Percentiles rank a stretch among this genome's conserved stretches.
Conservation (phyloP, 352 stramenopile species). For the Globisporangium rhizosaccharum region DNA sequence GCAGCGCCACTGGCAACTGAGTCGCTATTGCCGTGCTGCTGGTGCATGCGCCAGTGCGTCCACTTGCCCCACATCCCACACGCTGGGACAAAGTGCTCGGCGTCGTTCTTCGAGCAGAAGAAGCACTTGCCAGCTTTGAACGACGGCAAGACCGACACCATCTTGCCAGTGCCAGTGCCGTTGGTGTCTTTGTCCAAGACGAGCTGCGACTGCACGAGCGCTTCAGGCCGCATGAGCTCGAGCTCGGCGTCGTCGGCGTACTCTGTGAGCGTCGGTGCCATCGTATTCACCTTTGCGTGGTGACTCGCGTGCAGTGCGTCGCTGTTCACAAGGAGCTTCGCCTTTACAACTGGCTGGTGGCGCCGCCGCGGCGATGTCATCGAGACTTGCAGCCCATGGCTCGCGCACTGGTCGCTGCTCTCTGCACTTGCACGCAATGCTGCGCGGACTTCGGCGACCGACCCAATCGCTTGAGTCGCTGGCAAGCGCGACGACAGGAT, state of each 20-base stretch:
- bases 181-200: not conserved
- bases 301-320: conserved; percentile 1
- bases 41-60: conserved; percentile 82
- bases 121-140: conserved; percentile 82
- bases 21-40: conserved; percentile 35
- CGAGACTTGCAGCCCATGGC: conserved; percentile 11
- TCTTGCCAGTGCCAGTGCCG: conserved; percentile 20
- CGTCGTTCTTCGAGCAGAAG: conserved; percentile 81
- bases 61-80: conserved; percentile 84
- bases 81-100: conserved; percentile 71
- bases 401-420: conserved; percentile 6
- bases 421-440: not conserved
- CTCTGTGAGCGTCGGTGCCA: not conserved
- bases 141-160: conserved; percentile 73
- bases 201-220: not conserved
- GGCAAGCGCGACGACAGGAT: conserved; percentile 48
- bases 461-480: conserved; percentile 18
- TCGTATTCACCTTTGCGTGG: not conserved
- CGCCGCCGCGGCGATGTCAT: conserved; percentile 8
- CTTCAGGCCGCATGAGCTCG: conserved; percentile 10
- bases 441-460: conserved; percentile 1
- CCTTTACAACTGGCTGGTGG: conserved; percentile 2
- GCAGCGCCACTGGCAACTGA: conserved; percentile 1
- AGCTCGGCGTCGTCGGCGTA: conserved; percentile 8
- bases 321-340: conserved; percentile 7